phyloP scores from a whole-genome alignment of 768 basidiomycete genomes.

The Coprinopsis cinerea region DNA sequence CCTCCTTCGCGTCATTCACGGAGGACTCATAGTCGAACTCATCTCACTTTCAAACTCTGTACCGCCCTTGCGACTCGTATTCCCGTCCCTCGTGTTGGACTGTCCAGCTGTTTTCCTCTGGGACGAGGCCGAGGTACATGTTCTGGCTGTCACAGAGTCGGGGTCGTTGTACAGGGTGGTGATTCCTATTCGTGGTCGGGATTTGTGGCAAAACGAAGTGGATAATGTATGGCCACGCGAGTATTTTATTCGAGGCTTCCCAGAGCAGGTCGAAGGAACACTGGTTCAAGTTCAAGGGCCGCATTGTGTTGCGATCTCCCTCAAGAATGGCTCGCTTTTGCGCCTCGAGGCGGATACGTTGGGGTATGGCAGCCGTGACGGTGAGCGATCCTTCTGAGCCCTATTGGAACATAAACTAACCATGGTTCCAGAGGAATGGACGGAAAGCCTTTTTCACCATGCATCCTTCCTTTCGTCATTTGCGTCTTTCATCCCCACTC shows the following conservation, averaged over 20 bases:
- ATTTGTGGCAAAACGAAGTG: slow-evolving; percentile 54
- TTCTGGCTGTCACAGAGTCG: slow-evolving; percentile 60
- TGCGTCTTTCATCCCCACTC: slow-evolving; percentile 56
- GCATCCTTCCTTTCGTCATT: slow-evolving; percentile 62
- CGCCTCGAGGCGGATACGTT: slow-evolving; percentile 62
- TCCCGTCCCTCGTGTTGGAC: slow-evolving; percentile 63
- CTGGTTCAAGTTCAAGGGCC: slow-evolving; percentile 64
- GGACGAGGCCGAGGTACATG: slow-evolving; percentile 51
- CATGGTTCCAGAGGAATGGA: slow-evolving; percentile 56
- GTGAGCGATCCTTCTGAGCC: slow-evolving; percentile 33
- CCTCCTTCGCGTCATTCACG: slow-evolving; percentile 69
- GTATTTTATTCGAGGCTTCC: slow-evolving; percentile 53
- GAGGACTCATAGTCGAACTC: slow-evolving; percentile 69
- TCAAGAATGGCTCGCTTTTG: slow-evolving; percentile 58
- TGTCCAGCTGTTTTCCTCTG: slow-evolving; percentile 60
- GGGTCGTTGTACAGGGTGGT: slow-evolving; percentile 73
- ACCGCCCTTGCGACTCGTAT: slow-evolving; percentile 69
- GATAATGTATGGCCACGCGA: slow-evolving; percentile 59
- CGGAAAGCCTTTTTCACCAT: slow-evolving; percentile 57
- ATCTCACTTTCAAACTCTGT: slow-evolving; percentile 62
- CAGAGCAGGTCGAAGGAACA: slow-evolving; percentile 33
- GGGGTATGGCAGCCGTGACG: slow-evolving; percentile 49
- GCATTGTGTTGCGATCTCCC: slow-evolving; percentile 57
- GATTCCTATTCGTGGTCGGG: slow-evolving; percentile 49
- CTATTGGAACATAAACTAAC: slow-evolving; percentile 13